A percentile compares a stretch with the other conserved stretches of the same genome.
Evolutionary conservation across 2,329 filamentous ascomycete genomes (phyloP).

Genomic region (Hypoxylon sp.): DNA sequence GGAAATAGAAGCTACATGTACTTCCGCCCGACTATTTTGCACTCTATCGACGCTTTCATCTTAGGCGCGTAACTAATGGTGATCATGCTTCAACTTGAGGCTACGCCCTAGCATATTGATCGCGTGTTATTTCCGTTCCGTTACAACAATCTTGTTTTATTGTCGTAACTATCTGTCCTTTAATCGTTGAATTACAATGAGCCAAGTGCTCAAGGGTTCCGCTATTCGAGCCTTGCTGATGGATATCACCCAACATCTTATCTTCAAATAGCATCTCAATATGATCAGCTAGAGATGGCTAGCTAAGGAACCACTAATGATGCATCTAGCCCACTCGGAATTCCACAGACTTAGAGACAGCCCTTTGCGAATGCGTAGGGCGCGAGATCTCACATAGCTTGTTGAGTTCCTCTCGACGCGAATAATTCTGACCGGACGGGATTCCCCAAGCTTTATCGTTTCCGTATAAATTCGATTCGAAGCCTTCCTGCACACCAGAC

Average conservation of each 20-base stretch:
- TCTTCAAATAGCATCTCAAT: not conserved
- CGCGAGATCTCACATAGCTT: not conserved
- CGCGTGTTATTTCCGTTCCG: slow-evolving; percentile 1
- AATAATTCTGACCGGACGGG: not conserved
- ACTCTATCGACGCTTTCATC: slow-evolving; percentile 6
- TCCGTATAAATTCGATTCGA: not conserved
- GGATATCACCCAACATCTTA: slow-evolving; percentile 1
- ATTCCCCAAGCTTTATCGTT: not conserved
- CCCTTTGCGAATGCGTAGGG: not conserved
- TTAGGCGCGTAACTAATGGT: not conserved
- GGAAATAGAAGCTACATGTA: not conserved
- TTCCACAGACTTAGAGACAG: not conserved
- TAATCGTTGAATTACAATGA: not conserved
- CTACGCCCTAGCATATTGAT: not conserved
- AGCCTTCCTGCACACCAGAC: not conserved
- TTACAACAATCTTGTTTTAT: slow-evolving; percentile 1
- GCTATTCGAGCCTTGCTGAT: slow-evolving; percentile 7
- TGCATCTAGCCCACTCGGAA: not conserved
- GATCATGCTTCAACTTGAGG: not conserved
- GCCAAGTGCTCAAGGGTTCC: not conserved
- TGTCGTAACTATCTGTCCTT: not conserved
- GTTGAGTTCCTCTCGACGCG: not conserved
- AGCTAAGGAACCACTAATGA: not conserved
- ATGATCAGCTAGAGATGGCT: not conserved
- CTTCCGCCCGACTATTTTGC: not conserved